phyloP scores from a whole-genome alignment of 371 early-diverging fungal genomes.

The Mucor piriformis region DNA sequence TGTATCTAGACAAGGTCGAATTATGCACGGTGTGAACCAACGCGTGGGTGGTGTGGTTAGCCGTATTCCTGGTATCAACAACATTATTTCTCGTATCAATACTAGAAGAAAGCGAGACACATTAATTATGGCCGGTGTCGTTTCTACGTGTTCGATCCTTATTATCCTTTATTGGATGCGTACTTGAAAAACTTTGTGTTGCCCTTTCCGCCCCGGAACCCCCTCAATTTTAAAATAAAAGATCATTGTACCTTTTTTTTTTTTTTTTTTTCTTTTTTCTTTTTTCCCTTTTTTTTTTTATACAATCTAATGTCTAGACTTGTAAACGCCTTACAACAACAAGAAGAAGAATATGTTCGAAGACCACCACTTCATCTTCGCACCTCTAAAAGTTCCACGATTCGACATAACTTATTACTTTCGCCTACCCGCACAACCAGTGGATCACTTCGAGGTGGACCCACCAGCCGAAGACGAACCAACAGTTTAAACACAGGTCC shows the following conservation, averaged over 20 bases:
- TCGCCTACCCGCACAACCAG: constrained; percentile 49
- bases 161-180: constrained; percentile 56
- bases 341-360: constrained; percentile 28
- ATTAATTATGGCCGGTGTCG: constrained; percentile 65
- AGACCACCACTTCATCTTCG: constrained; percentile 26
- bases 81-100: constrained; percentile 63
- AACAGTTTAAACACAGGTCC: constrained; percentile 23
- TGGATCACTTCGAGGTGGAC: constrained; percentile 35
- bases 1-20: constrained; percentile 56
- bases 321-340: constrained; percentile 39
- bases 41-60: constrained; percentile 56
- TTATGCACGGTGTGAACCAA: constrained; percentile 50
- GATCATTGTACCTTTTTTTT: not conserved
- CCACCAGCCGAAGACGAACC: constrained; percentile 19
- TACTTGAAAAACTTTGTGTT: constrained; percentile 28
- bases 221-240: not conserved
- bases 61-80: constrained; percentile 66
- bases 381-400: constrained; percentile 48
- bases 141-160: constrained; percentile 61
- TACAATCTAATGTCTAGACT: constrained; percentile 38
- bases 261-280: constrained; percentile 6
- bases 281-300: not conserved
- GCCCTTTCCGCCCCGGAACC: too few relatives aligned
- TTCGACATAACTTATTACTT: constrained; percentile 37
- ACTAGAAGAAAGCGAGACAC: constrained; percentile 67